A percentile compares a stretch with the other conserved stretches of the same genome.
Evolutionary conservation across 1,284 basidiomycete genomes (phyloP).

Genomic region (Inonotus obliquus): DNA sequence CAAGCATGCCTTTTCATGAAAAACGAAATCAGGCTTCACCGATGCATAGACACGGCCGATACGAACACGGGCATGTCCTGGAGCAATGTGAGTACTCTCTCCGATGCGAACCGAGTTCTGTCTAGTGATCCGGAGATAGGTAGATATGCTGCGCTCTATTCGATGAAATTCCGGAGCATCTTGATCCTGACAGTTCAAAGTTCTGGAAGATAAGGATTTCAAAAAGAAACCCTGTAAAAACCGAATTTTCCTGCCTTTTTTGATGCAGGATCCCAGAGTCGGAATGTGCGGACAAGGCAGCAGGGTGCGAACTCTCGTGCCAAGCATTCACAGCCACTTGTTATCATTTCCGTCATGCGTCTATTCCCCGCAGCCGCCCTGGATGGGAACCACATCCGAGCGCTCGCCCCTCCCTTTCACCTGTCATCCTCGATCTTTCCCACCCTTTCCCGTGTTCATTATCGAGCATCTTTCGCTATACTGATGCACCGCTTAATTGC

Average conservation of each 20-base stretch:
- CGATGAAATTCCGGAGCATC: neutral
- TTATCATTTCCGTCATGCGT: neutral
- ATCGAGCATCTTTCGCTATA: neutral
- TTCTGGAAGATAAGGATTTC: neutral
- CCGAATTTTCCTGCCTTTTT: neutral
- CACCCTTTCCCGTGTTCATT: neutral
- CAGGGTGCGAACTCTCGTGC: neutral
- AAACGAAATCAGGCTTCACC: neutral
- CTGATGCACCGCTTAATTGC: neutral
- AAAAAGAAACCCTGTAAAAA: neutral
- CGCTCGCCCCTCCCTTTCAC: neutral
- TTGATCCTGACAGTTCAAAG: neutral
- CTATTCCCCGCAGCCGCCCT: neutral
- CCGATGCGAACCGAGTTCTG: neutral
- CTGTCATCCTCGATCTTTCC: neutral
- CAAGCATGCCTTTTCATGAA: neutral
- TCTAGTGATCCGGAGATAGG: neutral
- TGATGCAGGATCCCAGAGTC: neutral
- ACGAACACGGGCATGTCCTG: neutral
- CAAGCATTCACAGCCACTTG: neutral
- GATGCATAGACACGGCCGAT: neutral
- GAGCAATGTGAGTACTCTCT: neutral
- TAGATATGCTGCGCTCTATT: neutral
- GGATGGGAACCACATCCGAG: neutral
- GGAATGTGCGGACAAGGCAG: too few relatives aligned